Base-by-base conservation (phyloP, 805 yeast genomes). In the Komagataella populi region DNA sequence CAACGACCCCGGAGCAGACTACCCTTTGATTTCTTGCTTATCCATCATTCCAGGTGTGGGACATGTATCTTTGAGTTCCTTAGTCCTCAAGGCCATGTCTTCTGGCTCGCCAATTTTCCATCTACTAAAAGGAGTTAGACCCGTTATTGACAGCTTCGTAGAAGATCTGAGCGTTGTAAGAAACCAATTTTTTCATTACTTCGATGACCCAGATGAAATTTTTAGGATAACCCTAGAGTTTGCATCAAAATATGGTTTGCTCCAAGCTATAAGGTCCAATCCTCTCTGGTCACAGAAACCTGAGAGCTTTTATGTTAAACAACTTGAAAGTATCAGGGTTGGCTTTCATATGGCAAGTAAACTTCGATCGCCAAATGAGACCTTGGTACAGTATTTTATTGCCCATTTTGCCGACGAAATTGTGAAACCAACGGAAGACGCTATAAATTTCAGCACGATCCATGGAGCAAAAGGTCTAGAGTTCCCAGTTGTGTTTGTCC, bases 381-480 rank as follows among this genome's bases (percentile, higher is more conserved):
- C 60, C 3, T 67, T 76, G 52, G 44, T 76, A 6, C 68, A 65
- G 10, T 67, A 62, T 56, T 77, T 74, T 54, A 55, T 76, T 22
- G 61, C 64, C 23, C 69, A 66, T 48, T 73, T 72, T 59, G 67
- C 66, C 50, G 71, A 67, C 23, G 73, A 58, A 43, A n/a, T 45
- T 12, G 49, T 8, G 10, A 8, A 30, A 30, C 39, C 39, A 8
- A 30, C 39, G 5, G 47, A 17, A 14, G 49, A 45, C 10, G 18
- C 50, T n/a, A 66, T 84, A 6, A 79, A 78, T 49, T 56, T 84
- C 1, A 79, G 88, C 0, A 85, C 91, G 0, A 76, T 85, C 1
- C 91, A 85, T 62, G 71, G 86, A 0, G 80, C 90, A 1, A 85
- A 85, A 57, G 91, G 93, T 0, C 62, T 83, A 4, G 89, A 84